Conservation (phyloP, 176 grass and related monocot genomes). For the Urochloa ruziziensis region DNA sequence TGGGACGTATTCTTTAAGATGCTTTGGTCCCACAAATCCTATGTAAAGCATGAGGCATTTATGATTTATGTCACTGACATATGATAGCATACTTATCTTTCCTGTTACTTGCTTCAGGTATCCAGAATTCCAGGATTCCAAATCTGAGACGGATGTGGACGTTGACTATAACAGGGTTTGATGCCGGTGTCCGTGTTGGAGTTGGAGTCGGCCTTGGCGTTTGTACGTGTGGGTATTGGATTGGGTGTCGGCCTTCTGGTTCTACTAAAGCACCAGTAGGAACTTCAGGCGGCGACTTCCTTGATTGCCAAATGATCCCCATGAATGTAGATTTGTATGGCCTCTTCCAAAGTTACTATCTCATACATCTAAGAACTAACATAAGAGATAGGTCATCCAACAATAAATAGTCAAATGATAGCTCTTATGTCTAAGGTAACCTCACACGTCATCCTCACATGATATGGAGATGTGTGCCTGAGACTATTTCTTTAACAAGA, state of each 20-base stretch:
- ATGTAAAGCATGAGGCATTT: background rate
- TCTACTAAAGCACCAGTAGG: constrained; percentile 73
- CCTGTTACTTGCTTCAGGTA: constrained; percentile 46
- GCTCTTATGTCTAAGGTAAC: too few species aligned
- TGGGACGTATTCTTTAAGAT: background rate
- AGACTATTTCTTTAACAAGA: too few species aligned
- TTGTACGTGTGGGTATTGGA: constrained; percentile 85
- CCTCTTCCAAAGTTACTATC: too few species aligned
- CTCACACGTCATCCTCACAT: too few species aligned
- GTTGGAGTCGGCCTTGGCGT: constrained; percentile 90
- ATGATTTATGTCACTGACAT: background rate
- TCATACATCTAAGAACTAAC: constrained; percentile 52
- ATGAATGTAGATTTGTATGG: constrained; percentile 40
- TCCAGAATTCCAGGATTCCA: constrained; percentile 54
- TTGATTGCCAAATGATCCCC: constrained; percentile 35
- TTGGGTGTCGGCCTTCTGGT: constrained; percentile 79
- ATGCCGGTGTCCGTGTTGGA: constrained; percentile 81
- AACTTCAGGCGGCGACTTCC: constrained; percentile 64
- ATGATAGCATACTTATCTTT: constrained; percentile 12
- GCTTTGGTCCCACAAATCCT: background rate
- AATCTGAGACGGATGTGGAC: constrained; percentile 51
- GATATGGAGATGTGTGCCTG: too few species aligned
- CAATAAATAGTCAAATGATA: too few species aligned
- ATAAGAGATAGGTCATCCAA: constrained; percentile 43
- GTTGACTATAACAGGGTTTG: constrained; percentile 83